Base-by-base conservation (phyloP, 345 rosid genomes). In the Moringa oleifera region DNA sequence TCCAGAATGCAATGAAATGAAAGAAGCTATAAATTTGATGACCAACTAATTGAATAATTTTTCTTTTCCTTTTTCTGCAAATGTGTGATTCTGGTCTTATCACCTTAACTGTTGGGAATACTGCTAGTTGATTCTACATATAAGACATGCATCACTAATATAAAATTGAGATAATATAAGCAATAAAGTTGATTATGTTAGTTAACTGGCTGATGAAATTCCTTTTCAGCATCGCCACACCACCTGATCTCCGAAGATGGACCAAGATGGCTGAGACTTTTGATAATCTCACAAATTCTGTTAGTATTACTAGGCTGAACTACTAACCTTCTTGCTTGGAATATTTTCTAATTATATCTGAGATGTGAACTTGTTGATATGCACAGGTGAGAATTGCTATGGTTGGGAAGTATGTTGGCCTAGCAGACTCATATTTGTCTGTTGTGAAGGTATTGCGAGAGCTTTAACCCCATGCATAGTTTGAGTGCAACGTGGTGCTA, bases 361-460 rank as follows among this genome's bases (percentile, higher is more conserved):
- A 65, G 68, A 60, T 28, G 28, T 62, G 66, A 64, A 64, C 16
- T 20, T 53, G 66, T 57, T 66, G 23, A 54, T 67, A 20, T 73
- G 49, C 69, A 55, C 81, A 91, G 99, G 99, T 91, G 64, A 83
- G 73, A 70, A 94, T 94, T 76, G 97, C 97, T 12, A 82, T 94
- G 88, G 97, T 94, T 70, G 99, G 99, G 64, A 94, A 94, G 73
- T 94, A 94, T 54, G 80, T 91, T 63, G 99, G 96, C 74, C 84
- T 90, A 65, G 66, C 95, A 1, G 99, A 94, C 83, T 85, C 97
- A 0, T 94, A 94, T 81, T 85, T 94, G 56, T 94, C 99, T 11
- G 96, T 94, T 69, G 78, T 91, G 50, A 94, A 94, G 96, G 99
- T 88, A 57, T 51, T 62, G 18, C 65, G 41, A 49, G 21, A 18